Conservation (phyloP, 2,329 filamentous ascomycete genomes). For the Didymella pinodella region DNA sequence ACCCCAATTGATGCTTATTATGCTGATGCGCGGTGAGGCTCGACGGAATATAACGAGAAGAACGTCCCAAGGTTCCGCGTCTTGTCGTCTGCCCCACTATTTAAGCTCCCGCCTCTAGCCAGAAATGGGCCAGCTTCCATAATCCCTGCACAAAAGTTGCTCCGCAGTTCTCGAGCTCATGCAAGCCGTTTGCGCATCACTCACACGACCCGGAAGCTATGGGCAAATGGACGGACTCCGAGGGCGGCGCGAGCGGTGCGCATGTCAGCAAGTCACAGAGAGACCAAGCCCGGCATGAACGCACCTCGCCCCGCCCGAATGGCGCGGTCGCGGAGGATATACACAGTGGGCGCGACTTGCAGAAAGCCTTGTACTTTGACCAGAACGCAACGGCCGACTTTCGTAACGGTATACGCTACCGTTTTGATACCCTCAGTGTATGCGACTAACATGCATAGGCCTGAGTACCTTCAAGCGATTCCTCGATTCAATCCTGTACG, state of each 20-base stretch:
- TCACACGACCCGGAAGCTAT: constrained; percentile 28
- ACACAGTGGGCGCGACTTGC: constrained; percentile 45
- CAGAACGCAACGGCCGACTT: constrained; percentile 43
- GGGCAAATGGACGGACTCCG: constrained; percentile 47
- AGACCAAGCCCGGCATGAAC: constrained; percentile 37
- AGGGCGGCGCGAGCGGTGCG: constrained; percentile 36
- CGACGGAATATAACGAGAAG: no score
- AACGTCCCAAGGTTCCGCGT: background rate
- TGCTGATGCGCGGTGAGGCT: no score
- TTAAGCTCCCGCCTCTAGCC: constrained; percentile 5
- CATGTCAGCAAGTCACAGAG: constrained; percentile 46
- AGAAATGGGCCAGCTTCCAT: background rate
- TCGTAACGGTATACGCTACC: constrained; percentile 37
- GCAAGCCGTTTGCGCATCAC: constrained; percentile 8
- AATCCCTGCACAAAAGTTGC: constrained; percentile 19
- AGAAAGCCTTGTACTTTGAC: constrained; percentile 49
- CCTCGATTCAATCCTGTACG: constrained; percentile 69
- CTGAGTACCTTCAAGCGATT: constrained; percentile 75
- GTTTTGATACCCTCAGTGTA: background rate
- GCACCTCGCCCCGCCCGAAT: constrained; percentile 33
- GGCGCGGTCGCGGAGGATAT: constrained; percentile 40
- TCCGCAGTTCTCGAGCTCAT: constrained; percentile 14
- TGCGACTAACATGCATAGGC: constrained; percentile 53
- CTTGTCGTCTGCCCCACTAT: constrained; percentile 3
- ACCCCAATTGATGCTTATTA: no score